These are phyloP conservation scores for Blastocystis sp. DNA, from an alignment of 352 stramenopile genomes.

Conservation along the genomic window DNA sequence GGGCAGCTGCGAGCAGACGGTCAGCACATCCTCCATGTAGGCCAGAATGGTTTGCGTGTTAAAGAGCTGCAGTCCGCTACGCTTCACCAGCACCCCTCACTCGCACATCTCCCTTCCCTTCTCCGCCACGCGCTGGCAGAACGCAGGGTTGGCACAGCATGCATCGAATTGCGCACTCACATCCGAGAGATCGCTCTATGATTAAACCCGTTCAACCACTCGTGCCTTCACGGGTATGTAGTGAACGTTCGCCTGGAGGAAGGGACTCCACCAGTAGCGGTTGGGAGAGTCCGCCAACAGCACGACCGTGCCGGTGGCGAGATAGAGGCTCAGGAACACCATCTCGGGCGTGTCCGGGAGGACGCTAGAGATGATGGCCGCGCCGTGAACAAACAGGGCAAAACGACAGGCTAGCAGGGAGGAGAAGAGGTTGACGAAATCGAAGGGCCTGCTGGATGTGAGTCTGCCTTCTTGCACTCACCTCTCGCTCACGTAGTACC, in stretches of 20 bases:
- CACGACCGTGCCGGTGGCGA: not conserved
- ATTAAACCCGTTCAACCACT: too few relatives aligned
- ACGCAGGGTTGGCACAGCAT: not conserved
- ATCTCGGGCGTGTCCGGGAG: slow-evolving; percentile 10
- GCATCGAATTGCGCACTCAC: not conserved
- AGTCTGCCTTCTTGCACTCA: not conserved
- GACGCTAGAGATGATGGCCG: not conserved
- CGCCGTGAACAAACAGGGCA: not conserved
- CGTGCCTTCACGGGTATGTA: not conserved
- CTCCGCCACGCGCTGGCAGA: not conserved
- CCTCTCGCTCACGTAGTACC: not conserved
- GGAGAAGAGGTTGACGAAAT: not conserved
- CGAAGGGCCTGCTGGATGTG: not conserved
- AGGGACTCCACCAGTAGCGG: not conserved
- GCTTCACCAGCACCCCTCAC: not conserved
- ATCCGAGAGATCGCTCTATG: not conserved
- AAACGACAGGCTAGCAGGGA: not conserved
- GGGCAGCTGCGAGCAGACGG: not conserved
- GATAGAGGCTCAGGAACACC: not conserved
- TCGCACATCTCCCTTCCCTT: not conserved
- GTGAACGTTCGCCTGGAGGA: not conserved
- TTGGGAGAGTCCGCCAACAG: not conserved
- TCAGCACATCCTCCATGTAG: not conserved
- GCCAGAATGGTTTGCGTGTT: not conserved
- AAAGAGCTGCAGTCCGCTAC: not conserved